phyloP scores from a whole-genome alignment of 2,329 filamentous ascomycete genomes.

The Colletotrichum camelliae region DNA sequence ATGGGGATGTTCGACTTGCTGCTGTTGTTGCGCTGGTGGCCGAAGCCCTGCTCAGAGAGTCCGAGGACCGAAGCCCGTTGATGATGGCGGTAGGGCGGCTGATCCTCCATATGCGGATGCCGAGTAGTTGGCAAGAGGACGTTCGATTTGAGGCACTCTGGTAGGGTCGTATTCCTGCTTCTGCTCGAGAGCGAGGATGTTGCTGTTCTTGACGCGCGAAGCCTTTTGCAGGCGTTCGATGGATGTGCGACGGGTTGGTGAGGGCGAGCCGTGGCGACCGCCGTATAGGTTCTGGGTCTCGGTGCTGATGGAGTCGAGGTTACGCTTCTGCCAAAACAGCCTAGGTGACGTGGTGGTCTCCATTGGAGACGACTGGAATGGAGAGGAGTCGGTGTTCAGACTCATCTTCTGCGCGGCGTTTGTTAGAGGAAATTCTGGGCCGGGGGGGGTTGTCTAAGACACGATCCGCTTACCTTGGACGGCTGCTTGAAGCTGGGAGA shows the following conservation, averaged over 20 bases:
- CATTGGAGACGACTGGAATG: constrained; percentile 84
- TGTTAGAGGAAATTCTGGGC: constrained; percentile 30
- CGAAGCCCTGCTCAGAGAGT: constrained; percentile 44
- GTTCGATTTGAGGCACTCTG: constrained; percentile 77
- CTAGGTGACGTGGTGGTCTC: constrained; percentile 75
- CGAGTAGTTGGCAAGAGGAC: constrained; percentile 79
- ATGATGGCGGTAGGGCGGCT: constrained; percentile 40
- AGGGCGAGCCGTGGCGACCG: constrained; percentile 65
- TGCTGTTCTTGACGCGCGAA: constrained; percentile 97
- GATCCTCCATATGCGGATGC: constrained; percentile 71
- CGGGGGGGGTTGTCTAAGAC: constrained; percentile 21
- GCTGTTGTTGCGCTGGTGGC: constrained; percentile 54
- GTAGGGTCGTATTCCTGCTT: constrained; percentile 92
- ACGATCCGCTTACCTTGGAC: constrained; percentile 66
- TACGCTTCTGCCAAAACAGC: constrained; percentile 87
- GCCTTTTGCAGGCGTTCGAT: constrained; percentile 95
- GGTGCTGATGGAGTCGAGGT: constrained; percentile 60
- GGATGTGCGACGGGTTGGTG: constrained; percentile 82
- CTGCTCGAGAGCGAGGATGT: constrained; percentile 91
- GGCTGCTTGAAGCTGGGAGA: constrained; percentile 88
- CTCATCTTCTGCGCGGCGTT: constrained; percentile 63
- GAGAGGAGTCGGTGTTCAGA: constrained; percentile 76
- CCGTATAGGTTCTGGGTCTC: constrained; percentile 77
- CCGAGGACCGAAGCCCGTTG: constrained; percentile 56
- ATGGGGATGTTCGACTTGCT: constrained; percentile 66